Evolutionary conservation across 345 rosid species (phyloP), one percentile per base, ranked within the genome.

Genomic region (Boechera retrofracta): DNA sequence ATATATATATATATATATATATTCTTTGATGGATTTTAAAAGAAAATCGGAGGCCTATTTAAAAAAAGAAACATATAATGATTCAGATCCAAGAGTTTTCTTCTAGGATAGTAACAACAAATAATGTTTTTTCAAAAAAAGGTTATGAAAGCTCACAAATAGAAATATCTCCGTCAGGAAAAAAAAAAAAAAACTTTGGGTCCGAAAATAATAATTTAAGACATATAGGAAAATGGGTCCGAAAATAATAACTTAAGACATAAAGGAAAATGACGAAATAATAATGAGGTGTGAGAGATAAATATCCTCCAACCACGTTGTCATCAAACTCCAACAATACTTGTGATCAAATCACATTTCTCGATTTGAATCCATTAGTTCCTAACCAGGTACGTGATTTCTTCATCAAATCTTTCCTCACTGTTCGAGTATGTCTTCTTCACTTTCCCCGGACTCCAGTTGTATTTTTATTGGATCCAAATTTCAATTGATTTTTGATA

Each of bases 221-320:
- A 16, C 16, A 16, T 16, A 16, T 16, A 16, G 16, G 16, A 16
- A 16, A 16, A 16, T 16, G 16, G 16, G 16, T 16, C 16, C 16
- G 16, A 26, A 74, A 60, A 29, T 13, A 76, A 60, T 51, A 4
- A 68, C 39, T 74, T 32, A 3, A 21, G 47, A 12, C 1, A 21
- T 33, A 0, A 6, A 8, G 33, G 73, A 38, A 67, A 75, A 45
- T 45, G 67, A 67, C 4, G 4, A 15, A 52, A 26, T 26, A 76
- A 76, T 41, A 60, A 68, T 60, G 10, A 18, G 21, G 21, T 18
- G 21, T 18, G 21, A 41, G 47, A 54, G 45, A 51, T 64, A 77
- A 71, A 77, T 64, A 47, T 77, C 71, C 4, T 47, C 76, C 80
- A 77, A 71, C 67, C 76, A 77, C 80, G 80, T 70, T 71, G 35